phyloP scores from a whole-genome alignment of 305 asterid genomes.

The Fraxinus latifolia region DNA sequence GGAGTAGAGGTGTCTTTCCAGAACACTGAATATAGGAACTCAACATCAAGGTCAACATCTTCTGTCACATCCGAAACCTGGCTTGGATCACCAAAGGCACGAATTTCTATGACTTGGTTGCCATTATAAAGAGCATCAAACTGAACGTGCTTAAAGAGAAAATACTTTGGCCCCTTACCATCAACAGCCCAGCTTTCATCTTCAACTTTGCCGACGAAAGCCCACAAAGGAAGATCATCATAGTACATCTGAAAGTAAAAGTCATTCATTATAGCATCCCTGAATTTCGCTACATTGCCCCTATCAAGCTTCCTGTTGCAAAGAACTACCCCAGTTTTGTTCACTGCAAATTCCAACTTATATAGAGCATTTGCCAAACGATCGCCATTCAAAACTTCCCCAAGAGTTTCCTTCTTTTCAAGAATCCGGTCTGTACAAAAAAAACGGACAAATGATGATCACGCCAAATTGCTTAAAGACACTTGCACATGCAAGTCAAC shows the following conservation, averaged over 20 bases:
- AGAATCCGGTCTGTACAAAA: constrained; percentile 51
- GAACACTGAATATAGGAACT: constrained; percentile 62
- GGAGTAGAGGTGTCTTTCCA: constrained; percentile 55
- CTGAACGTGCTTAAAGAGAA: constrained; percentile 63
- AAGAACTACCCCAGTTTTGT: constrained; percentile 50
- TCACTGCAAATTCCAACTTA: constrained; percentile 56
- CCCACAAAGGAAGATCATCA: constrained; percentile 95
- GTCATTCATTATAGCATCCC: constrained; percentile 56
- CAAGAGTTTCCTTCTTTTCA: constrained; percentile 63
- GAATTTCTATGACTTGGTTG: constrained; percentile 69
- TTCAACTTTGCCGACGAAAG: constrained; percentile 85
- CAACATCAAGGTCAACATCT: constrained; percentile 45
- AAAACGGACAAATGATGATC: constrained; percentile 13
- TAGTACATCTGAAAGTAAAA: constrained; percentile 83
- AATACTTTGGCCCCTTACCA: constrained; percentile 48
- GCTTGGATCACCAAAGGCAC: constrained; percentile 72
- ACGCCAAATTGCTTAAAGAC: background rate
- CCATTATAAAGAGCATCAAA: constrained; percentile 68
- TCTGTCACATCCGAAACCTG: constrained; percentile 62
- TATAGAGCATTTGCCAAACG: constrained; percentile 56
- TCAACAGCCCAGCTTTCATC: constrained; percentile 43
- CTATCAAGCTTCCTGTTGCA: constrained; percentile 56
- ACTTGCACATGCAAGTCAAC: constrained; percentile 11
- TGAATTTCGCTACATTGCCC: constrained; percentile 56
- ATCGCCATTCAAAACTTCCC: constrained; percentile 77